These are phyloP conservation scores for Boletus barrowsii DNA, from an alignment of 768 basidiomycete genomes.

Conservation along the genomic window DNA sequence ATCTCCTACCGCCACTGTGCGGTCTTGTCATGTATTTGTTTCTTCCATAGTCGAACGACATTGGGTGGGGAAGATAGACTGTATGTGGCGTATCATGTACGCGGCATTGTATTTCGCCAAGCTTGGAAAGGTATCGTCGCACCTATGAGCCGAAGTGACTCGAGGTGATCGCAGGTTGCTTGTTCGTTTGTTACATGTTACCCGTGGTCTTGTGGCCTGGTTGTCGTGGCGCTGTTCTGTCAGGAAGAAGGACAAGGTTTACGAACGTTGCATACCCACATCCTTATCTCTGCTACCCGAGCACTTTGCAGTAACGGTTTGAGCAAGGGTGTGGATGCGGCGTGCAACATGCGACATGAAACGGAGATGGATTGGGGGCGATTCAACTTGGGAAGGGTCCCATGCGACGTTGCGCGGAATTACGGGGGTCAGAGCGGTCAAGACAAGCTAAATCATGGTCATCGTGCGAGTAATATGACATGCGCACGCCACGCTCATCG, in stretches of 20 bases:
- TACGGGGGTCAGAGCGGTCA: not conserved
- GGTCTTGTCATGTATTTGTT: not conserved
- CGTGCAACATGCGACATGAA: slow-evolving; percentile 6
- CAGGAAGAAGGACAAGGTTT: not conserved
- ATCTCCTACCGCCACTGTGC: not conserved
- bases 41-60: not conserved
- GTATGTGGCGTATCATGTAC: not conserved
- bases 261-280: too few species aligned
- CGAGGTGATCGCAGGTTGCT: not conserved
- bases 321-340: not conserved
- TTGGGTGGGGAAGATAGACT: not conserved
- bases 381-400: not conserved
- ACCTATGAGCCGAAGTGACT: not conserved
- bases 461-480: slow-evolving; percentile 12
- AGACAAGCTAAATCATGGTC: not conserved
- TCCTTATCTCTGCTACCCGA: slow-evolving; percentile 1
- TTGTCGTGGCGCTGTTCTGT: not conserved
- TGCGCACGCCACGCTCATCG: slow-evolving; percentile 5
- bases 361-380: not conserved
- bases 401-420: not conserved
- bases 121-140: not conserved
- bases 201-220: not conserved
- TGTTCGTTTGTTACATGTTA: not conserved
- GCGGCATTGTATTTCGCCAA: not conserved
- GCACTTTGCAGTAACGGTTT: not conserved